Base-by-base conservation (phyloP, 345 rosid genomes). In the Zanthoxylum bungeanum region DNA sequence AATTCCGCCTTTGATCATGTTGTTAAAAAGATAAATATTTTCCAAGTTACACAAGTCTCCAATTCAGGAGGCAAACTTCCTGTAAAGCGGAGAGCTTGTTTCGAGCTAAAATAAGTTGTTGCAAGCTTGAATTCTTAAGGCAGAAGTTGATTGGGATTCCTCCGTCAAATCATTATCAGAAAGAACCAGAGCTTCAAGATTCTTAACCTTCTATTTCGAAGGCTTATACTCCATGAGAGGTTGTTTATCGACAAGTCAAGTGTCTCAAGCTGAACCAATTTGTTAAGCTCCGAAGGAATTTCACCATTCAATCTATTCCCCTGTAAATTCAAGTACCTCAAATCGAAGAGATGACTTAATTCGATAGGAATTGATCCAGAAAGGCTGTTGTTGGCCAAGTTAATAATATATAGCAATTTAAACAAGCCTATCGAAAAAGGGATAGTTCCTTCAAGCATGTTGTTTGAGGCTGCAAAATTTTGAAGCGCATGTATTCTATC, bases 341-440 rank as follows among this genome's bases (percentile, higher is more conserved):
- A 80, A 73, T 60, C 73, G 33, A 87, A 73, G 69, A 94, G 83
- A 57, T 65, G 79, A 34, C 93, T 76, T 71, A 94, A 71, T 73
- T 87, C 88, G 9, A 75, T 66, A 42, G 98, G 97, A 60, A 94
- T 75, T 40, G 78, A 57, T 4, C 98, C 90, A 2, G 93, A 78
- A 60, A 94, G 76, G 73, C 86, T 83, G 88, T 92, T 94, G 68
- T 89, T 88, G 14, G 83, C 93, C 84, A 92, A 63, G 78, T 90
- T 92, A 68, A 94, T 63, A 65, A 63, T 75, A 44, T 80, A 84
- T 53, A 94, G 85, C 9, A 80, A 78, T 68, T 60, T 71, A 39
- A 94, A 87, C 70, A 51, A 82, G 66, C 90, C 89, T 37, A 89
- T 46, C 34, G 86, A 83, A 58, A 84, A 49, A 58, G 89, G 91